These are phyloP conservation scores for Solanum tacnaense DNA, from an alignment of 257 asterid genomes.

Conservation along the genomic window DNA sequence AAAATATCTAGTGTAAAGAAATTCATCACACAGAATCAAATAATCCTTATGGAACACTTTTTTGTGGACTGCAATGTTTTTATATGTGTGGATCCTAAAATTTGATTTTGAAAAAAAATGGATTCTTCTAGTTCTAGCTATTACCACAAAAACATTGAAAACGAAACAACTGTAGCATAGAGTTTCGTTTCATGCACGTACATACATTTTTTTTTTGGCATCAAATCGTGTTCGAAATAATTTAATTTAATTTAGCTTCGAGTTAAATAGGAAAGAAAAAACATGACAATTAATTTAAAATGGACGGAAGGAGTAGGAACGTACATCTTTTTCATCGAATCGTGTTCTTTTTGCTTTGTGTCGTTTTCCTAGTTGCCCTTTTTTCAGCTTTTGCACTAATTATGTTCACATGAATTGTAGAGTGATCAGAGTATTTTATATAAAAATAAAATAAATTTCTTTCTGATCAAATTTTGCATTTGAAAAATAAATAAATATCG, in stretches of 20 bases:
- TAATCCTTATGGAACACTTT: background rate
- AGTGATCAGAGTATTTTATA: background rate
- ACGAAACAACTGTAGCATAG: background rate
- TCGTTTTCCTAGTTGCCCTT: background rate
- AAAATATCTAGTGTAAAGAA: slow-evolving; percentile 1
- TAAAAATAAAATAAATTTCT: background rate
- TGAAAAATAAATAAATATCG: background rate
- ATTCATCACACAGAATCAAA: background rate
- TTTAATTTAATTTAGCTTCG: background rate
- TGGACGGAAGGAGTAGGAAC: background rate
- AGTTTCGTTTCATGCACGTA: background rate
- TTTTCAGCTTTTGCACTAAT: background rate
- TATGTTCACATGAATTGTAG: background rate
- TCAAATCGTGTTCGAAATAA: background rate
- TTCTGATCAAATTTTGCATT: background rate
- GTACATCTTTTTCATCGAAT: background rate
- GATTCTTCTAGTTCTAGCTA: slow-evolving; percentile 3
- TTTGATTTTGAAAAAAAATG: background rate
- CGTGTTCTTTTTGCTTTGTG: background rate
- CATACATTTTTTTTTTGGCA: background rate
- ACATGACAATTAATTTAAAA: background rate
- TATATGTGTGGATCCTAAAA: background rate
- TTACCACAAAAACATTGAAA: background rate
- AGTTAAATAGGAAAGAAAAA: accelerated
- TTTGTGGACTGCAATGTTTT: slow-evolving; percentile 7